These are phyloP conservation scores for Tylopilus orsonianus DNA, from an alignment of 1,284 basidiomycete genomes.

Conservation along the genomic window DNA sequence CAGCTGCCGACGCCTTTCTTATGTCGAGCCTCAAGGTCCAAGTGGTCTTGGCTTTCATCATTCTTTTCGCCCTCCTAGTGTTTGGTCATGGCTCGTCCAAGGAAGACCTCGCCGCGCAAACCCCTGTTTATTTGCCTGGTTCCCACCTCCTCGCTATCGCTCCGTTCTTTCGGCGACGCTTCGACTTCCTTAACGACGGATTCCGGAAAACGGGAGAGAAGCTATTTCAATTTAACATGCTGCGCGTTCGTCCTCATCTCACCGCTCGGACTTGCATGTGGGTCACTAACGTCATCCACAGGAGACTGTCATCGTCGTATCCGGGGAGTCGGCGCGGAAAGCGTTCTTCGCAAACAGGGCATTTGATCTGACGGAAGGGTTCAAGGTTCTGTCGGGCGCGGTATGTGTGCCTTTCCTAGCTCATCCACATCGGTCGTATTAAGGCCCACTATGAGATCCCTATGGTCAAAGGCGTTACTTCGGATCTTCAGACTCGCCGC, in stretches of 20 bases:
- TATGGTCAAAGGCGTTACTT: constrained; percentile 70
- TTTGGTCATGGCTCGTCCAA: constrained; percentile 41
- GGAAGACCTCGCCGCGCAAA: constrained; percentile 40
- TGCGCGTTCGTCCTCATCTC: constrained; percentile 39
- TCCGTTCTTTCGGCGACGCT: constrained; percentile 66
- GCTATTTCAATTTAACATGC: constrained; percentile 65
- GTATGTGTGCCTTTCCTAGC: constrained; percentile 41
- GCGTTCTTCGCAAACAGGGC: constrained; percentile 66
- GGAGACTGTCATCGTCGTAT: constrained; percentile 70
- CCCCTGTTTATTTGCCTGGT: constrained; percentile 55
- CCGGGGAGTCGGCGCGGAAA: constrained; percentile 65
- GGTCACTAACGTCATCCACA: constrained; percentile 32
- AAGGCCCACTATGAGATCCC: constrained; percentile 50
- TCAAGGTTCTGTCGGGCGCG: constrained; percentile 71
- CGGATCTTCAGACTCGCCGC: constrained; percentile 58
- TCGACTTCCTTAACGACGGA: constrained; percentile 69
- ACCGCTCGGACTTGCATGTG: constrained; percentile 12
- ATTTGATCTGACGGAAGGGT: constrained; percentile 73
- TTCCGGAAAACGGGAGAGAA: constrained; percentile 63
- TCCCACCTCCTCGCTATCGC: constrained; percentile 53
- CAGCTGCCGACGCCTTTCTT: constrained; percentile 56
- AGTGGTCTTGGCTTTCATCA: constrained; percentile 53
- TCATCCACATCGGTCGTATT: constrained; percentile 6
- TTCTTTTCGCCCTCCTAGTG: constrained; percentile 51
- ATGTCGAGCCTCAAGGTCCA: constrained; percentile 54